Base-by-base conservation (phyloP, 352 stramenopile species). In the Phytophthora hybrid region DNA sequence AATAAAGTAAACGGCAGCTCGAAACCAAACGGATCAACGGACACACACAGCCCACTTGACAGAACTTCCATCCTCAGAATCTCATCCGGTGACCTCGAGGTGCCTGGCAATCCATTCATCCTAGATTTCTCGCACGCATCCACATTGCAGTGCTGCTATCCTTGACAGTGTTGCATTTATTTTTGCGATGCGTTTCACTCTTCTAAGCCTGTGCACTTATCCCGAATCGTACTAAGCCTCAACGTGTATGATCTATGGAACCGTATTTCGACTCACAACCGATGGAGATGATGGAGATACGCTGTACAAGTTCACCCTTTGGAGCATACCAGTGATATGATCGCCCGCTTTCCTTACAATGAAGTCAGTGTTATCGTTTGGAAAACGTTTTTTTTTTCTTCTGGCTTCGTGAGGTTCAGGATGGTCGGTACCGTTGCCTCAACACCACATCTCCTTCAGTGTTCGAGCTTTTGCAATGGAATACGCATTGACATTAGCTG, bases 191-290 rank as follows among this genome's bases (percentile, higher is more conserved):
- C 29, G 10, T 51, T 51, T 51, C 44, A 29, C 62, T 58, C 46
- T 69, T 69, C 59, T 46, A 29, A 60, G 54, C 59, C 69, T 58
- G 62, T 66, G 61, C 69, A 46, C 39, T 51, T 23, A 59, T 39
- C 46, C 59, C 8, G 59, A 39, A 32, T 46, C 14, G 37, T 32
- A 32, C 23, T 39, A 23, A 37, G 46, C n/a, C 7, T 31, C 47
- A 23, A 54, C 47, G 47, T 31, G 29, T 29, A 18, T 31, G 19
- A 54, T 29, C 47, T n/a, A 54, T 29, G 18, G 13, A 31, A 31
- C 29, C 29, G 29, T 31, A 31, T 31, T 49, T 54, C 47, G 47
- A 8, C 47, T 54, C 11, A 31, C 47, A 29, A n/a, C n/a, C n/a
- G n/a, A n/a, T 54, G 21, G 47, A 54, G 10, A 14, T 31, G n/a